A percentile compares a stretch with the other conserved stretches of the same genome.
These are phyloP conservation scores for Isatis tinctoria DNA, from an alignment of 345 rosid genomes.

Conservation along the genomic window DNA sequence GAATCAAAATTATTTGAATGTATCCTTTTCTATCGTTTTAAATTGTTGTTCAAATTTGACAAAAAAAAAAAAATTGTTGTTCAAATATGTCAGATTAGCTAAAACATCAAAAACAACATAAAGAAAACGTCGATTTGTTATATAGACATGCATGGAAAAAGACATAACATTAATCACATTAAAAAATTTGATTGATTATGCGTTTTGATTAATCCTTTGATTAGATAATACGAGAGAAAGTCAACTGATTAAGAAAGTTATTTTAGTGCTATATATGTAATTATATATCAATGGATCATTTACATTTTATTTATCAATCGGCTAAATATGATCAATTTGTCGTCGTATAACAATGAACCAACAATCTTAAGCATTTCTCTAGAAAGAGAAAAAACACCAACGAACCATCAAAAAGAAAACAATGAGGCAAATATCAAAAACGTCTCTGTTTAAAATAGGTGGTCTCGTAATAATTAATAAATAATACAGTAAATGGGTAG, in stretches of 20 bases:
- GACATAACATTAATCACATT: neutral
- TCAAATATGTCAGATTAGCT: neutral
- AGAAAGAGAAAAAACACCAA: neutral
- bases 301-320: neutral
- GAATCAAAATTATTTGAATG: neutral
- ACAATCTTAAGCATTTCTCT: neutral
- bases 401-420: neutral
- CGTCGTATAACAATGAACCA: neutral
- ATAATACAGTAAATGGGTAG: constrained; percentile 6
- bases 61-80: neutral
- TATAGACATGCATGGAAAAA: neutral
- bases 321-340: neutral
- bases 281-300: neutral
- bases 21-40: neutral
- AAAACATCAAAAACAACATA: neutral
- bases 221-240: neutral
- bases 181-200: neutral
- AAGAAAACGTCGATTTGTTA: neutral
- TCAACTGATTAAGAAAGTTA: neutral
- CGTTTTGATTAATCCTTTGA: neutral
- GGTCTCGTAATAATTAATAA: neutral
- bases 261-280: neutral
- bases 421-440: neutral
- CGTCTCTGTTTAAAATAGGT: neutral
- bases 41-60: neutral